phyloP scores from a whole-genome alignment of 1,139 yeast genomes.

The Taphrina betulina region DNA sequence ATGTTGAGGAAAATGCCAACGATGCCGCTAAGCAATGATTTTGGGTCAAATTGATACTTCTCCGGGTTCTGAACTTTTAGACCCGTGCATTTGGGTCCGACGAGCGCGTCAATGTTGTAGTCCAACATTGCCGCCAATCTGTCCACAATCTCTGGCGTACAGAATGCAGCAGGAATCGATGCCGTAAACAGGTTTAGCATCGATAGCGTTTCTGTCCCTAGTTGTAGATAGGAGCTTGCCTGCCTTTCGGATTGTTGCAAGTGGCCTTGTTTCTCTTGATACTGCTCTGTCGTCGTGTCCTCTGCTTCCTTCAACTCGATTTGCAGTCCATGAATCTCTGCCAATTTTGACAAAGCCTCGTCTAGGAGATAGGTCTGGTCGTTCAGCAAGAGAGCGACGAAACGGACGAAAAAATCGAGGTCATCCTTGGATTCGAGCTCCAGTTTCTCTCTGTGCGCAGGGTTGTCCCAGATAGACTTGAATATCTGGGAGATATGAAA shows the following conservation, averaged over 20 bases:
- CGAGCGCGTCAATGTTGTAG: constrained; percentile 83
- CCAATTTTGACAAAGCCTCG: constrained; percentile 78
- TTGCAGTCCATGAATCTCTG: constrained; percentile 73
- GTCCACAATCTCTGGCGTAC: constrained; percentile 85
- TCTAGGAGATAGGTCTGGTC: constrained; percentile 90
- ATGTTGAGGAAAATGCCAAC: constrained; percentile 75
- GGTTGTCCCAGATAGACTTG: constrained; percentile 78
- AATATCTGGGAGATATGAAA: constrained; percentile 80
- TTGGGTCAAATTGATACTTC: constrained; percentile 80
- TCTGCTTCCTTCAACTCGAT: constrained; percentile 47
- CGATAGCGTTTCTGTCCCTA: constrained; percentile 78
- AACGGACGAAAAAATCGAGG: constrained; percentile 81
- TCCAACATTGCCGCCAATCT: constrained; percentile 93
- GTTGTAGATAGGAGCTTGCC: constrained; percentile 78
- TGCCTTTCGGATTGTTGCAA: constrained; percentile 66
- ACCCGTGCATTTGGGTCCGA: constrained; percentile 90
- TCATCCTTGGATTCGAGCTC: constrained; percentile 60
- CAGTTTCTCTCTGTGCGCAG: constrained; percentile 65
- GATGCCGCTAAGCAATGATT: constrained; percentile 63
- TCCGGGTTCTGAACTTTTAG: constrained; percentile 83
- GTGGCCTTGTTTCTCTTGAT: constrained; percentile 36
- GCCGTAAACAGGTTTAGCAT: constrained; percentile 77
- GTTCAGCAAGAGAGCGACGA: constrained; percentile 90
- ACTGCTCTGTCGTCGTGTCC: constrained; percentile 36
- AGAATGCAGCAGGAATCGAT: constrained; percentile 84